phyloP scores from a whole-genome alignment of 257 asterid genomes.

The Verbena officinalis region DNA sequence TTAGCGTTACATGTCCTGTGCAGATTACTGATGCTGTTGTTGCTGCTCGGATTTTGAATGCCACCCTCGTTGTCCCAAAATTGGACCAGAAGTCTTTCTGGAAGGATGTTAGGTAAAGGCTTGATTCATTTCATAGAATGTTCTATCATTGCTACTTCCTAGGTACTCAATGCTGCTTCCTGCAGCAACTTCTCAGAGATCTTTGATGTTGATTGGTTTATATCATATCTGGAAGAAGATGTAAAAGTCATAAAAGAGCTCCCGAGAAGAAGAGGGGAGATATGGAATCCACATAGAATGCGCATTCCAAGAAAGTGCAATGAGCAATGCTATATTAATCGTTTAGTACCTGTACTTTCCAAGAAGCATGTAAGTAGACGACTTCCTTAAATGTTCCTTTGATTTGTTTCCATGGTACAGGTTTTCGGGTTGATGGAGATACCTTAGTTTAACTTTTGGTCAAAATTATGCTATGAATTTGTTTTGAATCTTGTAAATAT shows the following conservation, averaged over 20 bases:
- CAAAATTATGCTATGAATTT: conserved; percentile 3
- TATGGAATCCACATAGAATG: conserved; percentile 82
- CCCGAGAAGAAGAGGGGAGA: conserved; percentile 72
- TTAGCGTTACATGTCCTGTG: conserved; percentile 29
- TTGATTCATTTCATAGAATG: conserved; percentile 13
- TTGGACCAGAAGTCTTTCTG: conserved; percentile 92
- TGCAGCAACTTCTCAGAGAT: conserved; percentile 95
- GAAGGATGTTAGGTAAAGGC: conserved; percentile 86
- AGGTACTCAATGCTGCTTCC: conserved; percentile 34
- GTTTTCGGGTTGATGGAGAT: conserved; percentile 14
- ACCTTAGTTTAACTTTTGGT: conserved; percentile 7
- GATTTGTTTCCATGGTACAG: conserved; percentile 3
- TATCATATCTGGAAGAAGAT: conserved; percentile 72
- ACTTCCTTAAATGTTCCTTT: conserved; percentile 8
- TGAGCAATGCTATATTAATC: conserved; percentile 71
- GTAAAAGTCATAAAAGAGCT: conserved; percentile 78
- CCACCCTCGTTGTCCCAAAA: conserved; percentile 86
- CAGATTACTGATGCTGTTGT: conserved; percentile 98
- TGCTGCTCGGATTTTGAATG: conserved; percentile 98
- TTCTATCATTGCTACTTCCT: conserved; percentile 19
- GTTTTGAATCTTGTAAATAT: neutral
- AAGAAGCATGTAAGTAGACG: conserved; percentile 74
- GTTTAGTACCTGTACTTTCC: conserved; percentile 76
- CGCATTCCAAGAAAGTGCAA: conserved; percentile 97
- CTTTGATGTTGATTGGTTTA: conserved; percentile 84